A percentile compares a stretch with the other conserved stretches of the same genome.
These are phyloP conservation scores for Verticillium albo-atrum DNA, from an alignment of 2,329 filamentous ascomycete species.

Conservation along the genomic window DNA sequence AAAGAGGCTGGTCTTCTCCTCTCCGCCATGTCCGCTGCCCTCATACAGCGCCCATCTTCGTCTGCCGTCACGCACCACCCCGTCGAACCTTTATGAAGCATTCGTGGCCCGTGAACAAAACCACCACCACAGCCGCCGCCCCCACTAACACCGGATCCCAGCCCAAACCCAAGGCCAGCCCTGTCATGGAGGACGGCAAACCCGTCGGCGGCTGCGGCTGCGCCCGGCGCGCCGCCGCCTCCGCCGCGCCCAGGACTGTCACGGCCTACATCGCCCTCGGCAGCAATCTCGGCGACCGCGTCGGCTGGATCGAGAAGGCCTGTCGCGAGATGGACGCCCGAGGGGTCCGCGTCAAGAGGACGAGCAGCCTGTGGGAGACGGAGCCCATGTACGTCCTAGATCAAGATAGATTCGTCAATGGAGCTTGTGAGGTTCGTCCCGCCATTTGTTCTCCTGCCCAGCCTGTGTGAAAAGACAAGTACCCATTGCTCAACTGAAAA, in stretches of 20 bases:
- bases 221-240: slow-evolving; percentile 22
- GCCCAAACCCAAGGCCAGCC: not conserved
- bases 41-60: not conserved
- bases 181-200: not conserved
- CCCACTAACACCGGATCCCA: not conserved
- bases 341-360: slow-evolving; percentile 70
- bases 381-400: slow-evolving; percentile 94
- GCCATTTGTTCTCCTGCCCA: slow-evolving; percentile 1
- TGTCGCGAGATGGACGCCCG: slow-evolving; percentile 71
- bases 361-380: slow-evolving; percentile 90
- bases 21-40: not conserved
- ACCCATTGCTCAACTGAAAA: not conserved
- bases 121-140: not conserved
- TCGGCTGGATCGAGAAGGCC: slow-evolving; percentile 80
- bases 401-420: slow-evolving; percentile 86
- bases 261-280: slow-evolving; percentile 82
- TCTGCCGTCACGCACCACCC: not conserved
- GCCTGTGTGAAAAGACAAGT: not conserved
- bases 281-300: slow-evolving; percentile 85
- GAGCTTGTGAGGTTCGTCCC: slow-evolving; percentile 75
- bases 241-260: slow-evolving; percentile 19
- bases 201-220: slow-evolving; percentile 28
- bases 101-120: not conserved
- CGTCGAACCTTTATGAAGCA: not conserved
- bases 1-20: not conserved